Evolutionary conservation across 1,284 basidiomycete genomes (phyloP).

Genomic region (Sanguinoderma infundibulare): DNA sequence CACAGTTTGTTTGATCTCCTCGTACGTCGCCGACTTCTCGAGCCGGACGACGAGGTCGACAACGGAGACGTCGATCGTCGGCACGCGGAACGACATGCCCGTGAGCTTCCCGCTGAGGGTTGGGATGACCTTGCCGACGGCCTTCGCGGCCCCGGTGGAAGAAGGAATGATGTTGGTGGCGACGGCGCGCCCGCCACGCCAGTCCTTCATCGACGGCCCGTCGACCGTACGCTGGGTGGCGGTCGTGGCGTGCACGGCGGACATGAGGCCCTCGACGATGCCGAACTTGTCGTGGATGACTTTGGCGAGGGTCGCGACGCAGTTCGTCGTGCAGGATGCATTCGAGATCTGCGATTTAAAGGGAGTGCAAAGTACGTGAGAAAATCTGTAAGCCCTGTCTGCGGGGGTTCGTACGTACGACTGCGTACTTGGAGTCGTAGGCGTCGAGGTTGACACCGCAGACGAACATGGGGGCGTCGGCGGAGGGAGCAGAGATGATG

Average conservation of each 20-base stretch:
- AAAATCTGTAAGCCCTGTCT: too few species aligned
- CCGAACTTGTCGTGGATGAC: constrained; percentile 97
- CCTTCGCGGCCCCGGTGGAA: constrained; percentile 99
- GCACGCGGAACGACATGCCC: constrained; percentile 97
- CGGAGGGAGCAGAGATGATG: constrained; percentile 98
- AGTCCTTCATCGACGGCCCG: constrained; percentile 93
- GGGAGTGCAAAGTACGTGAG: too few species aligned
- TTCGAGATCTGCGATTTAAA: constrained; percentile 80
- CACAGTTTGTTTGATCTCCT: constrained; percentile 89
- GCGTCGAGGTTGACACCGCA: constrained; percentile 95
- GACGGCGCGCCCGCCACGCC: constrained; percentile 96
- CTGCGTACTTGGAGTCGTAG: constrained; percentile 91
- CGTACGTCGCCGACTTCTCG: constrained; percentile 87
- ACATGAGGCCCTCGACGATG: constrained; percentile 97
- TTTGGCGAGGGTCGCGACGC: constrained; percentile 98
- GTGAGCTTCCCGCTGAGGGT: constrained; percentile 96
- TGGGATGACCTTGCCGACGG: constrained; percentile 99
- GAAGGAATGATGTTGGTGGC: constrained; percentile 99
- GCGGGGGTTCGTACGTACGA: constrained; percentile 64
- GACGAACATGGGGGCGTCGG: constrained; percentile 98
- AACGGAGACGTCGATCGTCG: constrained; percentile 96
- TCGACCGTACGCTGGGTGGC: constrained; percentile 99
- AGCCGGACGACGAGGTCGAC: constrained; percentile 97
- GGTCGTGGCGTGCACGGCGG: constrained; percentile 95
- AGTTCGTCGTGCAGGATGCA: constrained; percentile 99